A percentile compares a stretch with the other conserved stretches of the same genome.
Evolutionary conservation across 192 early-diverging fungal species (phyloP).

Genomic region (Coemansia biformis): DNA sequence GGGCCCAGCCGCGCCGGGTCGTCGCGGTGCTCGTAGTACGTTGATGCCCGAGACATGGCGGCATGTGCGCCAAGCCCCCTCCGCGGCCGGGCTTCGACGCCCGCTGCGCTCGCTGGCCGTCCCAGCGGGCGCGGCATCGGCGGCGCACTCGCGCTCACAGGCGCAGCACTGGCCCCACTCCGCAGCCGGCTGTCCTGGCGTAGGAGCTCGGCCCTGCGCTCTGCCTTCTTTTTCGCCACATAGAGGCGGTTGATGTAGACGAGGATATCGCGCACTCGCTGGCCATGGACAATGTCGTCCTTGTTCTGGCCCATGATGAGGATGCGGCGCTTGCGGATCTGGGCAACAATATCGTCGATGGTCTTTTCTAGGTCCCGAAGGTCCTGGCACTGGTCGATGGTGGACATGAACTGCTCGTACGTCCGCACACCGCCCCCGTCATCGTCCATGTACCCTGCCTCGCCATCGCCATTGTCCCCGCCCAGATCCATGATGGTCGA

Average conservation of each 20-base stretch:
- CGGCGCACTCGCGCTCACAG: no score
- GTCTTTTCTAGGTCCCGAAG: constrained; percentile 58
- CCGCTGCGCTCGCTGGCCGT: no score
- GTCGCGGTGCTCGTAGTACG: constrained; percentile 47
- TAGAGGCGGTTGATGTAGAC: constrained; percentile 72
- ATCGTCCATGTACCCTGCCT: constrained; percentile 5
- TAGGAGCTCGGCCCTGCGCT: constrained; percentile 61
- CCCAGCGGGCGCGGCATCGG: no score
- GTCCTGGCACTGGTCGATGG: constrained; percentile 64
- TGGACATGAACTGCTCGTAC: constrained; percentile 72
- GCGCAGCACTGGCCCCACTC: background rate
- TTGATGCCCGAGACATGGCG: constrained; percentile 24
- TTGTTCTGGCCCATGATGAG: constrained; percentile 56
- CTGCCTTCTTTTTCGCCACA: constrained; percentile 66
- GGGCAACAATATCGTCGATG: constrained; percentile 64
- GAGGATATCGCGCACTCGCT: constrained; percentile 64
- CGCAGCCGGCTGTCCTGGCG: constrained; percentile 22
- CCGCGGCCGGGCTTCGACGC: background rate
- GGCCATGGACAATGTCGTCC: constrained; percentile 76
- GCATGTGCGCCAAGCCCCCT: background rate
- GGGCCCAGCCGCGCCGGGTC: constrained; percentile 35
- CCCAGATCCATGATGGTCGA: background rate
- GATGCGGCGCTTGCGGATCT: constrained; percentile 64
- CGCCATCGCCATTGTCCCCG: background rate
- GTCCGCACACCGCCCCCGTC: constrained; percentile 23